Evolutionary conservation across 192 early-diverging fungal species (phyloP).

Genomic region (Funneliformis mosseae): DNA sequence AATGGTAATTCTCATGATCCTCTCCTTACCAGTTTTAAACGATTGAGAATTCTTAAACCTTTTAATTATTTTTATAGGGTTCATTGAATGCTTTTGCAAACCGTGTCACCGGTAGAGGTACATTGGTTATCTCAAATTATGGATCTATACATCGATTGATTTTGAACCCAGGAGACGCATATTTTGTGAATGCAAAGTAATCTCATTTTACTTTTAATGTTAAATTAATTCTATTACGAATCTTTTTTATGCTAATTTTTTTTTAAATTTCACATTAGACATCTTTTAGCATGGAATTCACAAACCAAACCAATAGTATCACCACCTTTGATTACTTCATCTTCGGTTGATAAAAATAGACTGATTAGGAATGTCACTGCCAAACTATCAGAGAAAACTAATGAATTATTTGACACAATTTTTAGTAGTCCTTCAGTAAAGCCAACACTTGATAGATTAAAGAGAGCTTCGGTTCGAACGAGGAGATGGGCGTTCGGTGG

Average conservation of each 20-base stretch:
- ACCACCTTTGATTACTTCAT: slow-evolving; percentile 42
- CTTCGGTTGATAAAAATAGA: slow-evolving; percentile 19
- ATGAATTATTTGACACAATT: slow-evolving; percentile 10
- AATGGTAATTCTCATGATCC: slow-evolving; percentile 33
- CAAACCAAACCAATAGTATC: slow-evolving; percentile 50
- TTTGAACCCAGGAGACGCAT: slow-evolving; percentile 68
- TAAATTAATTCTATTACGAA: neutral
- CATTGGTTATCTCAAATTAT: slow-evolving; percentile 64
- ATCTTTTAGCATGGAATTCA: slow-evolving; percentile 60
- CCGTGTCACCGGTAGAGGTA: slow-evolving; percentile 65
- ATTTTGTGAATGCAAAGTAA: slow-evolving; percentile 70
- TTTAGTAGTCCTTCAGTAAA: slow-evolving; percentile 42
- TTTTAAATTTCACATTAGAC: slow-evolving; percentile 28
- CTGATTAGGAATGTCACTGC: neutral
- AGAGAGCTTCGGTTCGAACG: slow-evolving; percentile 26
- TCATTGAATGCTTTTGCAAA: slow-evolving; percentile 63
- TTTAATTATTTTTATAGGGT: slow-evolving; percentile 40
- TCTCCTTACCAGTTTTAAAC: no score
- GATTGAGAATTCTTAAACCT: neutral
- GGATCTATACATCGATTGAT: slow-evolving; percentile 71
- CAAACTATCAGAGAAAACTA: neutral
- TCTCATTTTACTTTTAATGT: neutral
- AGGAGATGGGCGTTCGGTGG: slow-evolving; percentile 45
- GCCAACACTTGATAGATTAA: slow-evolving; percentile 39
- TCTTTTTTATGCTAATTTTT: neutral